These are phyloP conservation scores for Babesia bovis DNA, from an alignment of 169 alveolate genomes.

Conservation along the genomic window DNA sequence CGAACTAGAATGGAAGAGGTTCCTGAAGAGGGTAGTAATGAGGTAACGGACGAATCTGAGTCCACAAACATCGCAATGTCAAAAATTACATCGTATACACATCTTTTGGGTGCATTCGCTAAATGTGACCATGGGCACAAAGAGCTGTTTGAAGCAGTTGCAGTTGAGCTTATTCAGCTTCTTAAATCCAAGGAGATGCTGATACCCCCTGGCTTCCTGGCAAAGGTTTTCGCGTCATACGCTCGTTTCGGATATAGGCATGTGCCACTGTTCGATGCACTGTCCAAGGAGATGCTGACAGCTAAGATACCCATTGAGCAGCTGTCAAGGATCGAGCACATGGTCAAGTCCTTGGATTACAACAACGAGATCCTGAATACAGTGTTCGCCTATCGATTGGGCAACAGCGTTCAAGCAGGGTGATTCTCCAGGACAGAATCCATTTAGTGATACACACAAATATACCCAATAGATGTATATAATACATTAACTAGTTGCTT, in stretches of 20 bases:
- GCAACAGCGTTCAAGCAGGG: constrained; percentile 18
- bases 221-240: constrained; percentile 66
- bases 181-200: constrained; percentile 44
- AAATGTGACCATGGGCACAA: constrained; percentile 66
- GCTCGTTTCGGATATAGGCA: constrained; percentile 59
- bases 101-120: constrained; percentile 72
- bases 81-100: constrained; percentile 71
- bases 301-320: constrained; percentile 40
- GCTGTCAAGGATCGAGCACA: constrained; percentile 18
- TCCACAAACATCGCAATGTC: constrained; percentile 31
- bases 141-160: constrained; percentile 72
- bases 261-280: constrained; percentile 34
- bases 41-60: background rate
- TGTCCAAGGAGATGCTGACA: constrained; percentile 50
- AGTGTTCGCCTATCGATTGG: constrained; percentile 59
- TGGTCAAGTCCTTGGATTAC: constrained; percentile 48
- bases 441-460: too few species aligned
- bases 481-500: background rate
- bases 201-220: constrained; percentile 63
- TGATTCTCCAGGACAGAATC: too few species aligned
- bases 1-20: constrained; percentile 30
- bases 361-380: constrained; percentile 42
- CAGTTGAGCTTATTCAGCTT: constrained; percentile 58
- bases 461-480: background rate
- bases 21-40: background rate